These are phyloP conservation scores for Phialocephala sp. DNA, from an alignment of 2,329 filamentous ascomycete genomes.

Conservation along the genomic window DNA sequence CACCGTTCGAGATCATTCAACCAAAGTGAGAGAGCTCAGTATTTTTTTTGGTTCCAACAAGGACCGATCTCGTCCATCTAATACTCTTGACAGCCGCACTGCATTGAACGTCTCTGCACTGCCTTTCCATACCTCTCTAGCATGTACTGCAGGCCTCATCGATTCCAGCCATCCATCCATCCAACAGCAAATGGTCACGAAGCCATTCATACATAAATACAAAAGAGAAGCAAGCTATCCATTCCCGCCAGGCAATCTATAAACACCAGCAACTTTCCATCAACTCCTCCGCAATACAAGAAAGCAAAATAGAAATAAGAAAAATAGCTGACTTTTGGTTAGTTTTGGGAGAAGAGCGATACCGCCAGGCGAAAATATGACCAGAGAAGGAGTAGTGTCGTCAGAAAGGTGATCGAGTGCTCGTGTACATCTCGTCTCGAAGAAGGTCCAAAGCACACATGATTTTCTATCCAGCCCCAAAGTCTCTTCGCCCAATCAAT, in stretches of 20 bases:
- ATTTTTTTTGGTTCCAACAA: not conserved
- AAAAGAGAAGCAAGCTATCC: slow-evolving; percentile 8
- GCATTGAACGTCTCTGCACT: not conserved
- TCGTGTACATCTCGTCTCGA: slow-evolving; percentile 20
- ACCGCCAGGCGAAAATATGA: slow-evolving; percentile 25
- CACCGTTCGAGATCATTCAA: no score
- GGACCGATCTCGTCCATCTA: slow-evolving; percentile 6
- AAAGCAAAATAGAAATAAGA: slow-evolving; percentile 17
- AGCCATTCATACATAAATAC: slow-evolving; percentile 12
- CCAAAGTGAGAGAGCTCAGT: not conserved
- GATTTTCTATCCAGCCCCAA: slow-evolving; percentile 33
- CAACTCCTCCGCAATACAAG: slow-evolving; percentile 10
- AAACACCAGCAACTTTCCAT: slow-evolving; percentile 18
- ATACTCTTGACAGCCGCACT: not conserved
- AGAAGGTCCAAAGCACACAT: slow-evolving; percentile 26
- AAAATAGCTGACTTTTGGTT: slow-evolving; percentile 24
- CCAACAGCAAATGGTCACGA: not conserved
- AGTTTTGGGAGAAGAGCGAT: slow-evolving; percentile 15
- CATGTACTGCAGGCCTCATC: slow-evolving; percentile 7
- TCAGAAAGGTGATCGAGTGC: slow-evolving; percentile 13
- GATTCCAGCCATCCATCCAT: not conserved
- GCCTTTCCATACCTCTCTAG: slow-evolving; percentile 14
- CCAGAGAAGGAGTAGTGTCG: slow-evolving; percentile 28
- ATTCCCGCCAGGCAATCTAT: slow-evolving; percentile 15
- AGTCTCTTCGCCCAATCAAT: slow-evolving; percentile 36